Base-by-base conservation (phyloP, 2,329 filamentous ascomycete species). In the Cladosporium sp. region DNA sequence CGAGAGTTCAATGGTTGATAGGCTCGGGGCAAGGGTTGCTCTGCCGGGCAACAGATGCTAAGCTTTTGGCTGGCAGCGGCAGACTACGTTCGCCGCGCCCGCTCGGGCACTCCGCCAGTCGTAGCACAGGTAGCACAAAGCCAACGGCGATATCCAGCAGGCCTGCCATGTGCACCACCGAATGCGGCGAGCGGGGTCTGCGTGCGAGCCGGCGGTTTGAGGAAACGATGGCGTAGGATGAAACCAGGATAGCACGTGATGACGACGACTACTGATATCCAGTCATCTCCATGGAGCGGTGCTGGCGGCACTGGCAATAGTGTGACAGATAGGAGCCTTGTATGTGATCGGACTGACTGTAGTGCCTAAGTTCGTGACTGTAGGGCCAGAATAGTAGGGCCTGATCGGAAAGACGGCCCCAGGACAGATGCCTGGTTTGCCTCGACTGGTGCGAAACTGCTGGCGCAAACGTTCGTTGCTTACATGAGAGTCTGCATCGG, bases 91-190 rank as follows among this genome's bases (percentile, higher is more conserved):
- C 28, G 52, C 32, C 32, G 54, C 54, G 34, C 36, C 32, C 38
- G 57, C 49, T 41, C 61, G 61, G 61, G 32, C 61, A 54, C 61
- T 41, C 61, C 61, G 61, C 36, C 61, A 55, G 51, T 54, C 61
- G 61, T 57, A 47, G 34, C 36, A 57, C 36, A 30, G 36, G 61
- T 57, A 47, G 34, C 49, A 55, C 49, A 41, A 34, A 30, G 36
- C 36, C 34, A 15, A 36, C 61, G 61, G 61, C 61, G 61, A 64
- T 64, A 34, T 57, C 61, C 59, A 32, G 47, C 47, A 51, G 24
- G 21, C 61, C 26, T 64, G 61, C 61, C 47, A 52, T 54, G 36
- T 55, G 36, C 60, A 24, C 34, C 51, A 24, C 51, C 61, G 38
- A 21, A 52, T 52, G 44, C 32, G 59, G 59, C 61, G 52, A 28